Evolutionary conservation across 495 filamentous ascomycete genomes (phyloP).

Genomic region (Aspergillus egyptiacus): DNA sequence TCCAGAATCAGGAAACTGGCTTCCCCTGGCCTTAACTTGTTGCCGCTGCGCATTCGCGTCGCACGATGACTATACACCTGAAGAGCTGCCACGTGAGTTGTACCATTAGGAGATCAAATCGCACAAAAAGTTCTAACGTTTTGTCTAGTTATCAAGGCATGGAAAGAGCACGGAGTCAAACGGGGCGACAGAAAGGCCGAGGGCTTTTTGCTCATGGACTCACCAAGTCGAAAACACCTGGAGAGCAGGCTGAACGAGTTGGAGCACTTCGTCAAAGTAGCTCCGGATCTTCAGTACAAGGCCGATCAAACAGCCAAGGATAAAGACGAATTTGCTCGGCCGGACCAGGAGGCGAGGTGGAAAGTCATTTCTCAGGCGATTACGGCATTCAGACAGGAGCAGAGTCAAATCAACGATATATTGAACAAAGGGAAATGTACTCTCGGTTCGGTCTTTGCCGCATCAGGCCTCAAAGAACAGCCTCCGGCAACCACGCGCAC

Average conservation of each 20-base stretch:
- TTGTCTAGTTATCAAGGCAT: background rate
- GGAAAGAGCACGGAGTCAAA: background rate
- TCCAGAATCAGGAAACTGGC: background rate
- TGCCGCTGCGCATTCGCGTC: background rate
- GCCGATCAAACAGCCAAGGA: background rate
- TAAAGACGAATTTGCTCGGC: background rate
- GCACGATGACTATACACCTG: background rate
- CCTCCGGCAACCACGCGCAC: background rate
- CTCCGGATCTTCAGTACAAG: background rate
- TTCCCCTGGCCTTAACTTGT: background rate
- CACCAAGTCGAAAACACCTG: background rate
- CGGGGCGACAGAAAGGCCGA: background rate
- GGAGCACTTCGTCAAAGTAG: background rate
- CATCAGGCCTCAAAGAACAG: background rate
- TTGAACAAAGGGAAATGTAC: too few species aligned
- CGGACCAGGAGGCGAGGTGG: background rate
- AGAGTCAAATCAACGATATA: too few species aligned
- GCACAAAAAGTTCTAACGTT: background rate
- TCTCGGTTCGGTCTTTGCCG: too few species aligned
- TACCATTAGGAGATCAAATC: too few species aligned
- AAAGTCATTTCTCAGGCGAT: too few species aligned
- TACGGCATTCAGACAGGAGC: too few species aligned
- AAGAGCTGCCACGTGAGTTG: background rate
- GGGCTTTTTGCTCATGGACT: background rate
- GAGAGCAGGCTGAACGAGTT: background rate